Evolutionary conservation across 495 filamentous ascomycete genomes (phyloP).

Genomic region (Daldinia loculata): DNA sequence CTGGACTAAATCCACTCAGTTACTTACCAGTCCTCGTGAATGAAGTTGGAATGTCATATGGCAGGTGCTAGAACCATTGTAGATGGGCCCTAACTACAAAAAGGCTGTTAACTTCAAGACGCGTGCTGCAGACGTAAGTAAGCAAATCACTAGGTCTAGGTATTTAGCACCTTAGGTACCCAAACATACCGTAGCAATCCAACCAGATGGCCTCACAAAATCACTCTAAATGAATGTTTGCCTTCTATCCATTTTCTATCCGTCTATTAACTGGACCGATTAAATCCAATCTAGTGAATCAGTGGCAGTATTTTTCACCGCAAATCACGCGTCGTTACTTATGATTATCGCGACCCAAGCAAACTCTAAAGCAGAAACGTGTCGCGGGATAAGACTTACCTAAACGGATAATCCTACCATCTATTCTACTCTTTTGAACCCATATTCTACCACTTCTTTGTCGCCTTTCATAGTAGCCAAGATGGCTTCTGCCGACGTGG

Average conservation of each 20-base stretch:
- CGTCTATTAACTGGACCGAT: background rate
- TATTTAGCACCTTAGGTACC: background rate
- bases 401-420: background rate
- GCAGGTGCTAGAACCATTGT: background rate
- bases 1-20: no score
- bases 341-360: background rate
- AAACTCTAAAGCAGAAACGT: background rate
- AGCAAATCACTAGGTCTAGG: no score
- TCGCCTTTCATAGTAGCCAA: slow-evolving; percentile 1
- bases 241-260: background rate
- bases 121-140: background rate
- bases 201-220: background rate
- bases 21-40: background rate
- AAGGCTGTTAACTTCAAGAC: background rate
- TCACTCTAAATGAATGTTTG: background rate
- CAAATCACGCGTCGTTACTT: background rate
- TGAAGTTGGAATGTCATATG: background rate
- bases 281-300: background rate
- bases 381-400: background rate
- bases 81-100: background rate
- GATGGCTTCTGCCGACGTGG: slow-evolving; percentile 7
- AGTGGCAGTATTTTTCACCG: background rate
- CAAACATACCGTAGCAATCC: background rate
- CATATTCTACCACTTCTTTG: no score
- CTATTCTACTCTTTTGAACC: background rate